Evolutionary conservation across 257 asterid species (phyloP).

Genomic region (Anisodus tanguticus): DNA sequence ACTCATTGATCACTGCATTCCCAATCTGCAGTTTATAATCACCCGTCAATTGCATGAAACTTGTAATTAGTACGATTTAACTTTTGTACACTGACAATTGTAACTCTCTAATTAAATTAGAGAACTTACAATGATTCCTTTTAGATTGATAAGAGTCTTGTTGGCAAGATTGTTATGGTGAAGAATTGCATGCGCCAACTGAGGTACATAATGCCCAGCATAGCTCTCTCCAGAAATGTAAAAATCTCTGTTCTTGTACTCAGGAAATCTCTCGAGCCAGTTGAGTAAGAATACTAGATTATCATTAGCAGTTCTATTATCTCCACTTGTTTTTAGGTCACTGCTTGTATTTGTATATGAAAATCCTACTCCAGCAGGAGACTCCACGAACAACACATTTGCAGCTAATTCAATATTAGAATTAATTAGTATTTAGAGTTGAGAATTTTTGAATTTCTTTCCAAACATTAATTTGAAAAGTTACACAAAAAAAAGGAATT

Average conservation of each 20-base stretch:
- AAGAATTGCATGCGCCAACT: conserved; percentile 45
- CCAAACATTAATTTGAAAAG: neutral
- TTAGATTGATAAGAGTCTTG: conserved; percentile 44
- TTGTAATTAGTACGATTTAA: neutral
- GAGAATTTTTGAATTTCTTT: neutral
- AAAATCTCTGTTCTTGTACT: conserved; percentile 47
- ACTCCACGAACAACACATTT: conserved; percentile 55
- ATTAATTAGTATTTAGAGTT: neutral
- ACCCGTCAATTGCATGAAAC: too few relatives aligned
- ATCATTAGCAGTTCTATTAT: conserved; percentile 44
- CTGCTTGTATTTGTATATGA: conserved; percentile 52
- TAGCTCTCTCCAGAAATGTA: conserved; percentile 56
- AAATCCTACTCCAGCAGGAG: conserved; percentile 61
- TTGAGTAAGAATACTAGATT: conserved; percentile 47
- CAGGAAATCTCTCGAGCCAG: conserved; percentile 57
- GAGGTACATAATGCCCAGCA: conserved; percentile 54
- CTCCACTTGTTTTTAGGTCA: conserved; percentile 40
- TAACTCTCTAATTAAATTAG: neutral
- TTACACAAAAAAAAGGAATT: neutral
- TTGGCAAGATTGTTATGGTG: conserved; percentile 33
- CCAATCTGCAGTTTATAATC: conserved; percentile 34
- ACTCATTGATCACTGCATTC: conserved; percentile 33
- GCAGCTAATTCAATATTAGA: conserved; percentile 38
- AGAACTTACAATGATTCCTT: conserved; percentile 49
- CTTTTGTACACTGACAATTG: neutral